phyloP scores from a whole-genome alignment of 208 protist species.

The Ichthyophonus hoferi region DNA sequence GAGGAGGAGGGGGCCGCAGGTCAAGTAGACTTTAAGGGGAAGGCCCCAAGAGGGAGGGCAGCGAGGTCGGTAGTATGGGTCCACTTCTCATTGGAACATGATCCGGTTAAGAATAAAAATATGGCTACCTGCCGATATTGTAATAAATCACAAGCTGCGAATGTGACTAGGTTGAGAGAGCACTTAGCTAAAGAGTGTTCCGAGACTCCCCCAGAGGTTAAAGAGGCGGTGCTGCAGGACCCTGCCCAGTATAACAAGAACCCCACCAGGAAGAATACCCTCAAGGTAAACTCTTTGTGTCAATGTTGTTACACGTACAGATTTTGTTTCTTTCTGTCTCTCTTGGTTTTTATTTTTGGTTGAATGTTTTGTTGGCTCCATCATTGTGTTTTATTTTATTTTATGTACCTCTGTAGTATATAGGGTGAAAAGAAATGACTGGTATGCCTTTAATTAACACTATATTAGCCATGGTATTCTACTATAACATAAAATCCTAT shows the following conservation, averaged over 20 bases:
- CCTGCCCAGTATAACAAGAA: neutral
- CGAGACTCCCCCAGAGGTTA: neutral
- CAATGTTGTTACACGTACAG: too few species aligned
- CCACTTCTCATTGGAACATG: neutral
- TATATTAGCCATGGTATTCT: too few species aligned
- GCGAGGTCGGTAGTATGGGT: neutral
- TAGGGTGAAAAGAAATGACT: too few species aligned
- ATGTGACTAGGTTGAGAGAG: neutral
- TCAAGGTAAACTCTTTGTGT: neutral
- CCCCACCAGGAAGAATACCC: neutral
- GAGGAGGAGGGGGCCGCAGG: neutral
- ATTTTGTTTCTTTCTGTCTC: too few species aligned
- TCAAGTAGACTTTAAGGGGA: neutral
- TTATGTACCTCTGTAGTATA: too few species aligned
- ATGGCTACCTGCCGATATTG: neutral
- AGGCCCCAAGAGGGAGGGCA: neutral
- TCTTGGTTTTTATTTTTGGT: too few species aligned
- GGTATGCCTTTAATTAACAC: too few species aligned
- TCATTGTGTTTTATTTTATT: too few species aligned
- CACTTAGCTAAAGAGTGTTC: neutral
- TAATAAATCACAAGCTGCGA: neutral
- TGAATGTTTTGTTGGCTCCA: too few species aligned
- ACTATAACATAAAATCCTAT: too few species aligned
- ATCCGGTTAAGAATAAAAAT: neutral
- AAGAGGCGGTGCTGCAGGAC: neutral